A percentile compares a stretch with the other conserved stretches of the same genome.
These are phyloP conservation scores for Rhodotorula sp. DNA, from an alignment of 1,284 basidiomycete species.

Conservation along the genomic window DNA sequence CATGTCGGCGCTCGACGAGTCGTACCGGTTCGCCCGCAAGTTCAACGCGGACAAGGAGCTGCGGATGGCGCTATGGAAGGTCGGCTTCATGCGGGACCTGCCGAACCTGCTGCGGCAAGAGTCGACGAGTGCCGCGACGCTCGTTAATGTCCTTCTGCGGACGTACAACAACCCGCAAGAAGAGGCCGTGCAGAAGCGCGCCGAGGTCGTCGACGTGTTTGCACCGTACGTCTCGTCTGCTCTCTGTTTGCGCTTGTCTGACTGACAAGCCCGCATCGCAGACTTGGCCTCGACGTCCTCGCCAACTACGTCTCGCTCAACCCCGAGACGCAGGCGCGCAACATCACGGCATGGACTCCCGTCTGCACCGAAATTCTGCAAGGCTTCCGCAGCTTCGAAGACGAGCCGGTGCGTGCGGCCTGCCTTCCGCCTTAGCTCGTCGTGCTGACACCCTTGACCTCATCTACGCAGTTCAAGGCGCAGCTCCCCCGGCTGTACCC, in stretches of 20 bases:
- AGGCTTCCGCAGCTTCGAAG: conserved; percentile 84
- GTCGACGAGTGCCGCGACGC: conserved; percentile 90
- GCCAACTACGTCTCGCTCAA: conserved; percentile 88
- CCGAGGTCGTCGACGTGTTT: conserved; percentile 81
- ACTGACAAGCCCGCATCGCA: conserved; percentile 45
- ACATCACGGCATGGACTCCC: conserved; percentile 96
- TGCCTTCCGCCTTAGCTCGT: neutral
- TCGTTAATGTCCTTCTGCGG: conserved; percentile 84
- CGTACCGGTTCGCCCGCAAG: conserved; percentile 92
- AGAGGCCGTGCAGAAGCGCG: conserved; percentile 75
- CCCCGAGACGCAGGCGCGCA: conserved; percentile 87
- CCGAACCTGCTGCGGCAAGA: conserved; percentile 98
- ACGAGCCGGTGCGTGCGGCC: conserved; percentile 69
- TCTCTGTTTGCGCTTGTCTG: conserved; percentile 1
- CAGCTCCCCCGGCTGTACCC: conserved; percentile 82
- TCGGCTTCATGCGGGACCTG: conserved; percentile 99
- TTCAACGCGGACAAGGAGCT: conserved; percentile 99
- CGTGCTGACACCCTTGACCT: neutral
- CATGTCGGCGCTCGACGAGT: conserved; percentile 92
- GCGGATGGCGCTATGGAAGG: conserved; percentile 97
- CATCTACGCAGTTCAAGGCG: conserved; percentile 64
- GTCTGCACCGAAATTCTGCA: conserved; percentile 90
- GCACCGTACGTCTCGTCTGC: conserved; percentile 69
- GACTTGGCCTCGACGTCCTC: conserved; percentile 84
- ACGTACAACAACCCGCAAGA: conserved; percentile 93